phyloP scores from a whole-genome alignment of 2,329 filamentous ascomycete genomes.

The Ophiognomonia clavigignenti-juglandacearum region DNA sequence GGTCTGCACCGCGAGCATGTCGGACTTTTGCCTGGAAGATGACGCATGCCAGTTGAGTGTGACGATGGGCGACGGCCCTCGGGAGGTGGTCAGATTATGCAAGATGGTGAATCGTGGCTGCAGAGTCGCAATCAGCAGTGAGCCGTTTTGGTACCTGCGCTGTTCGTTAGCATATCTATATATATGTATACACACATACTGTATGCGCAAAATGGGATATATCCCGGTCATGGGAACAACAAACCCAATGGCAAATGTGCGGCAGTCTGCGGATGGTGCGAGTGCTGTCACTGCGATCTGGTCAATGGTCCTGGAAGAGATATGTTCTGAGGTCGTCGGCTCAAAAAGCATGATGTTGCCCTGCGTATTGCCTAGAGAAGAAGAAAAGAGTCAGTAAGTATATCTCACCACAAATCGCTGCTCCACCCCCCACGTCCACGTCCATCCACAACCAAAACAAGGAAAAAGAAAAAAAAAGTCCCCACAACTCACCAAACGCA shows the following conservation, averaged over 20 bases:
- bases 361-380: conserved; percentile 71
- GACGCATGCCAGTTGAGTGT: conserved; percentile 93
- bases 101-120: conserved; percentile 91
- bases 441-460: too few species aligned
- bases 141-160: conserved; percentile 85
- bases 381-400: conserved; percentile 22
- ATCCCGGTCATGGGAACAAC: conserved; percentile 17
- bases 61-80: conserved; percentile 80
- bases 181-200: too few species aligned
- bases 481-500: conserved; percentile 80
- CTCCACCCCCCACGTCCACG: too few species aligned
- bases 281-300: conserved; percentile 94
- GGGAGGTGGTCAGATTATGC: conserved; percentile 82
- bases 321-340: conserved; percentile 85
- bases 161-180: conserved; percentile 14
- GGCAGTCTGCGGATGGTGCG: conserved; percentile 82
- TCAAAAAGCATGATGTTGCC: conserved; percentile 95
- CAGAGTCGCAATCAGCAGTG: conserved; percentile 81
- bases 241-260: conserved; percentile 94
- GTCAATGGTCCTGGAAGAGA: conserved; percentile 81
- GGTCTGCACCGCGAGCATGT: conserved; percentile 94
- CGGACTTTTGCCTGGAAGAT: conserved; percentile 90
- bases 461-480: too few species aligned
- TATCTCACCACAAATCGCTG: too few species aligned
- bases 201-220: not conserved